Percentiles rank a stretch among this genome's conserved stretches.
Conservation (phyloP, 768 basidiomycete species). For the Mycena amicta region DNA sequence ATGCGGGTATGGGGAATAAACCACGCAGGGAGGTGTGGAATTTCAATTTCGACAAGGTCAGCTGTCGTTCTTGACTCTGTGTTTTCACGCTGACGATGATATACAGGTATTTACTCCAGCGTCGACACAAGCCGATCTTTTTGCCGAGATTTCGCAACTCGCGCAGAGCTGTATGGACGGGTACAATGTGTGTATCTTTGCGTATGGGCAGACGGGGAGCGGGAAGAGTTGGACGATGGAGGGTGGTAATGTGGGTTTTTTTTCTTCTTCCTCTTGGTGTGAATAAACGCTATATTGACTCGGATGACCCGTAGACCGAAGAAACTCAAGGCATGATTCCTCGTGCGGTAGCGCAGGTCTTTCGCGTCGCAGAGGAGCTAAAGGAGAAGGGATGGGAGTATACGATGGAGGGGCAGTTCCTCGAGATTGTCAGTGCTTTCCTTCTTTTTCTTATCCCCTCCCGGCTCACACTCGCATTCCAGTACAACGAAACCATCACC, state of each 20-base stretch:
- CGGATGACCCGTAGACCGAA: slow-evolving; percentile 64
- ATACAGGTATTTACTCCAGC: slow-evolving; percentile 82
- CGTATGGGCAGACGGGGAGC: slow-evolving; percentile 92
- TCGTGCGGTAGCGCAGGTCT: slow-evolving; percentile 89
- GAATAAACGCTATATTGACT: no score
- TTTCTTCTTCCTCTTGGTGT: no score
- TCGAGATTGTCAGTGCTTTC: slow-evolving; percentile 74
- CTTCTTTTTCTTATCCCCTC: slow-evolving; percentile 1
- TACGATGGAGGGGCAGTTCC: slow-evolving; percentile 90
- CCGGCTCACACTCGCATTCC: neutral
- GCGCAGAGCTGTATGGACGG: slow-evolving; percentile 91
- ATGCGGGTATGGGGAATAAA: slow-evolving; percentile 21
- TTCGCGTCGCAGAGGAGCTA: slow-evolving; percentile 72
- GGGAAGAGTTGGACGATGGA: slow-evolving; percentile 95
- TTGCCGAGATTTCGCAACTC: slow-evolving; percentile 91
- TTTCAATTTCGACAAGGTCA: slow-evolving; percentile 85
- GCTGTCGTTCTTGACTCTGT: slow-evolving; percentile 19
- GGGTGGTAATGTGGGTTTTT: slow-evolving; percentile 63
- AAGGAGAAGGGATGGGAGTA: slow-evolving; percentile 89
- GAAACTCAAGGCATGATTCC: slow-evolving; percentile 86
- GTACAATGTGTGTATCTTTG: slow-evolving; percentile 95
- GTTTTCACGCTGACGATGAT: neutral
- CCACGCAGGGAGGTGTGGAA: slow-evolving; percentile 65
- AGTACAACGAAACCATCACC: slow-evolving; percentile 96
- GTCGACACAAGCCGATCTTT: slow-evolving; percentile 80